Percentiles rank a stretch among this genome's conserved stretches.
Conservation (phyloP, 2,329 filamentous ascomycete species). For the Exophiala viscosa region DNA sequence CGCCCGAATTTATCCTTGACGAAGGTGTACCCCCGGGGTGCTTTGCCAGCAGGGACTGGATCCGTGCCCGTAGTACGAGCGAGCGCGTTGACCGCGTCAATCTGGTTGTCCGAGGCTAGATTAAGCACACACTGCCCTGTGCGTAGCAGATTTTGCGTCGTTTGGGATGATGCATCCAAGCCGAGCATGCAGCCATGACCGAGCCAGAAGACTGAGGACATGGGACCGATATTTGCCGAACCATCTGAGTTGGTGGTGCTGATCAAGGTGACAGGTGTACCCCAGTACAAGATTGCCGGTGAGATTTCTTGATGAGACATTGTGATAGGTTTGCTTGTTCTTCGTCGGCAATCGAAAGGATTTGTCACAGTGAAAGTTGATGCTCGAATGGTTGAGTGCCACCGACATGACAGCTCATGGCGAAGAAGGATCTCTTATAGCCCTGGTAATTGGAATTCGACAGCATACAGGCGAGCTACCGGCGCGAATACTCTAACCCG, state of each 20-base stretch:
- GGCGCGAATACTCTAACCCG: neutral
- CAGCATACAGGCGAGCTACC: neutral
- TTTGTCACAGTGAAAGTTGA: neutral
- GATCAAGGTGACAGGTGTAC: constrained; percentile 36
- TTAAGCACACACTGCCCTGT: constrained; percentile 45
- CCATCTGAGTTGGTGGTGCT: constrained; percentile 41
- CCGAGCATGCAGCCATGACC: constrained; percentile 44
- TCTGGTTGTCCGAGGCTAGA: constrained; percentile 38
- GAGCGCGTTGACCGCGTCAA: constrained; percentile 36
- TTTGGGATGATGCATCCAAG: constrained; percentile 36
- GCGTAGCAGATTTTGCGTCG: constrained; percentile 40
- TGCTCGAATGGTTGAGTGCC: neutral
- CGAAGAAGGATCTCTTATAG: neutral
- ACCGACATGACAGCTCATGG: neutral
- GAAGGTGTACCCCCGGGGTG: constrained; percentile 34
- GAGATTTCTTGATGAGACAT: constrained; percentile 16
- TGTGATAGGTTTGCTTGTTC: neutral
- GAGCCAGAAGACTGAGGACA: constrained; percentile 48
- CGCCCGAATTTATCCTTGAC: constrained; percentile 40
- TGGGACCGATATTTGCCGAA: constrained; percentile 41
- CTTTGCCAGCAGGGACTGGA: constrained; percentile 25
- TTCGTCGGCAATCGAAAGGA: neutral
- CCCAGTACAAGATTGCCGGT: constrained; percentile 22
- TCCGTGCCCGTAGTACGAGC: constrained; percentile 39
- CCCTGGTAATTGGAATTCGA: neutral